Evolutionary conservation across 2,329 filamentous ascomycete genomes (phyloP), one percentile per base, ranked within the genome.

Genomic region (Thyridium curvatum): DNA sequence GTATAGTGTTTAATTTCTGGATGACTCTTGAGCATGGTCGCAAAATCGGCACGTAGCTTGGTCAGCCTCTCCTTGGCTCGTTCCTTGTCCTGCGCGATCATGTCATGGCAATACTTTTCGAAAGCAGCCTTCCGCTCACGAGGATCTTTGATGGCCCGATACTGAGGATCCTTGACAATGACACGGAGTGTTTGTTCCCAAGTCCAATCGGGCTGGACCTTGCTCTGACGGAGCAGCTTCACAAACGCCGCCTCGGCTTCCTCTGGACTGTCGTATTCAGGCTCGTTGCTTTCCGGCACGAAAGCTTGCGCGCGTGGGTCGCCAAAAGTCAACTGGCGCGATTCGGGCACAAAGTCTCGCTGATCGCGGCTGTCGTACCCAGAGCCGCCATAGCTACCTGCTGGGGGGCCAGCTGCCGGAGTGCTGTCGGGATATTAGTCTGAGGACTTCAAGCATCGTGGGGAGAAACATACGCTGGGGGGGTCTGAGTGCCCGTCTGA

Each of bases 1-100:
- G 91, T 96, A 62, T 94, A 96, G 60, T 96, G 81, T 62, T 90
- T 93, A 63, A 98, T 97, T 62, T 98, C 93, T 44, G 90, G 89
- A 61, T 98, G 91, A 49, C 89, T 90, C 64, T 84, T 88, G 49
- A 98, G 76, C 93, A 98, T 98, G 40, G 83, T 90, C 50, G 85
- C 84, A 63, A 98, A 98, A 70, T 97, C 93, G 61, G 86, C 76
- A 54, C 89, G 86, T 55, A 97, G 74, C 69, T 96, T 97, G 52
- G 86, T 75, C 61, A 94, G 74, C 58, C 93, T 84, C 65, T 97
- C 91, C 64, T 94, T 91, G 56, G 90, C 90, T 51, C 86, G 85
- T 61, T 94, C 88, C 69, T 94, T 93, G 67, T 98, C 93, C 66
- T 96, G 87, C 50, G 85, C 73, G 50, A 93, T 80, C 62, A 94